phyloP scores from a whole-genome alignment of 2,329 filamentous ascomycete species.

The Ceratocystis destructans region DNA sequence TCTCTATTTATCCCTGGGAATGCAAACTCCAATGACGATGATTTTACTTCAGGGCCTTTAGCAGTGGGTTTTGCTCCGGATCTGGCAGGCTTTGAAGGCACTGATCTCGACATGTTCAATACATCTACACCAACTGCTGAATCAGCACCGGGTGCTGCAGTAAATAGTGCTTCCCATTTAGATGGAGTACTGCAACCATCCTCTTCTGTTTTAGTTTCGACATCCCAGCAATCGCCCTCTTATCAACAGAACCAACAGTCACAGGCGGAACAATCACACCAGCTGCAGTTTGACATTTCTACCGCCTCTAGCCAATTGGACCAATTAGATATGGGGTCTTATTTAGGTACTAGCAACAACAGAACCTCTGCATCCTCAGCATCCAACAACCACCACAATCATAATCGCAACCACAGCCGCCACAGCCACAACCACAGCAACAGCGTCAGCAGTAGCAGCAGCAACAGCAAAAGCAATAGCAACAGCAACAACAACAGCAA shows the following conservation, averaged over 20 bases:
- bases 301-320: neutral
- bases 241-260: neutral
- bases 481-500: neutral
- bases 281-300: constrained; percentile 3
- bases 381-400: neutral
- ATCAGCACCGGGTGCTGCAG: neutral
- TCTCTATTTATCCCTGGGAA: neutral
- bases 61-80: constrained; percentile 12
- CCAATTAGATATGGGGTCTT: constrained; percentile 3
- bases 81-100: constrained; percentile 7
- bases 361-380: neutral
- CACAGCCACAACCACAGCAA: neutral
- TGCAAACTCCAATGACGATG: constrained; percentile 1
- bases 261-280: neutral
- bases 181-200: neutral
- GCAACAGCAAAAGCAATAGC: neutral
- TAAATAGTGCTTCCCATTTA: neutral
- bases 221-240: constrained; percentile 4
- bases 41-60: constrained; percentile 13
- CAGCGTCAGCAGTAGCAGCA: neutral
- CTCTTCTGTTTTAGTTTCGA: neutral
- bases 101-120: neutral
- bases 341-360: neutral
- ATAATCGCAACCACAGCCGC: neutral
- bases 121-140: neutral